A percentile compares a stretch with the other conserved stretches of the same genome.
Conservation (phyloP, 495 filamentous ascomycete species). For the Xylaria sp. region DNA sequence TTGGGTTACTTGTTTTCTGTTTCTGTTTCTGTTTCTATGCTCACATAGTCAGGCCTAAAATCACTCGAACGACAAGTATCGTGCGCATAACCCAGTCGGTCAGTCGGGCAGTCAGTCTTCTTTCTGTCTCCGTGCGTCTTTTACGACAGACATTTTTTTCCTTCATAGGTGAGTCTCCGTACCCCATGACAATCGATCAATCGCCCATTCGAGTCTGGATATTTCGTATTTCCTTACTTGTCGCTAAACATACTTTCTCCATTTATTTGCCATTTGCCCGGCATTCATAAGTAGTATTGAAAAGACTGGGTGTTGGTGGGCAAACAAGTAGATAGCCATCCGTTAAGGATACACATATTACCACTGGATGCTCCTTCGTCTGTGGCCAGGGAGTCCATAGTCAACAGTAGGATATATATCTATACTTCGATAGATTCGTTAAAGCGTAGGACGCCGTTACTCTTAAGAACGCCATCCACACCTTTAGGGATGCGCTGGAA, state of each 20-base stretch:
- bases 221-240: slow-evolving; percentile 11
- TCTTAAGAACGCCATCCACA: slow-evolving; percentile 85
- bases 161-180: not conserved
- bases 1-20: not conserved
- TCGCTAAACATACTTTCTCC: not conserved
- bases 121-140: not conserved
- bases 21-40: slow-evolving; percentile 11
- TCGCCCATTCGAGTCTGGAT: not conserved
- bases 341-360: not conserved
- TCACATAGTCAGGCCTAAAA: not conserved
- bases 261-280: not conserved
- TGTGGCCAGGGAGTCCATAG: not conserved
- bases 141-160: not conserved
- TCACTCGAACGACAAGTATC: not conserved
- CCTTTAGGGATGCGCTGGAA: slow-evolving; percentile 63
- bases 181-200: not conserved
- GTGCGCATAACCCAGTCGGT: not conserved
- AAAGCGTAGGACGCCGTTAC: slow-evolving; percentile 87
- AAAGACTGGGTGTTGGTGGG: not conserved
- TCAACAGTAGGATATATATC: slow-evolving; percentile 15
- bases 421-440: slow-evolving; percentile 95
- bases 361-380: not conserved
- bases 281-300: not conserved
- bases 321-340: not conserved
- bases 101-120: too few species aligned